Conservation (phyloP, 805 yeast species). For the Spathaspora gorwiae region DNA sequence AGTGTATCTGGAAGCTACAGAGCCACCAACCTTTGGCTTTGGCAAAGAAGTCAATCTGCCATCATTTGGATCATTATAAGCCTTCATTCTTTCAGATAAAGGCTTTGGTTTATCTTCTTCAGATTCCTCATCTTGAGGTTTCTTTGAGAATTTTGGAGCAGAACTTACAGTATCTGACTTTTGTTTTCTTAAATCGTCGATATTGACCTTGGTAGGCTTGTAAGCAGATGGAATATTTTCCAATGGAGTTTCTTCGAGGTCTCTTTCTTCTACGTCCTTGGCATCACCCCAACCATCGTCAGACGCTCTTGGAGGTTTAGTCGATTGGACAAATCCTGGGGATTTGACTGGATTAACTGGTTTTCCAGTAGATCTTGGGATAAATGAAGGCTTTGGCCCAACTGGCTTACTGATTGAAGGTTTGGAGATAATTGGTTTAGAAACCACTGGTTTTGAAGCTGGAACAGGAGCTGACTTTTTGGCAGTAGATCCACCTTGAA, state of each 20-base stretch:
- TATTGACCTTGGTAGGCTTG: slow-evolving; percentile 61
- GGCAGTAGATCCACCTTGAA: slow-evolving; percentile 10
- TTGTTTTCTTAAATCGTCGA: slow-evolving; percentile 49
- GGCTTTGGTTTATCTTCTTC: slow-evolving; percentile 49
- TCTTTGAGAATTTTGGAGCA: slow-evolving; percentile 25
- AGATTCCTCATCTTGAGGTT: slow-evolving; percentile 24
- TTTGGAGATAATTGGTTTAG: slow-evolving; percentile 23
- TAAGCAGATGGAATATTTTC: slow-evolving; percentile 57
- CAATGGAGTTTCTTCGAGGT: slow-evolving; percentile 46
- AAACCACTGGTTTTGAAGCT: slow-evolving; percentile 19
- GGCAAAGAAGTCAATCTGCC: slow-evolving; percentile 55
- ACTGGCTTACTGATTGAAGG: slow-evolving; percentile 24
- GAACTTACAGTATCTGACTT: slow-evolving; percentile 44
- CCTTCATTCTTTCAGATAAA: slow-evolving; percentile 39
- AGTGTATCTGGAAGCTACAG: slow-evolving; percentile 47
- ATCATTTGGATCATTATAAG: slow-evolving; percentile 33
- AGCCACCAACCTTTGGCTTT: slow-evolving; percentile 50
- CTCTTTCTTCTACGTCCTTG: slow-evolving; percentile 52
- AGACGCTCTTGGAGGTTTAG: slow-evolving; percentile 5
- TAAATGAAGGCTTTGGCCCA: slow-evolving; percentile 19
- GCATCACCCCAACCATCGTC: slow-evolving; percentile 73
- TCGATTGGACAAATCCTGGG: slow-evolving; percentile 13
- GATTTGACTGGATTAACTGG: slow-evolving; percentile 32
- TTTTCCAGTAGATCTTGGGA: slow-evolving; percentile 36
- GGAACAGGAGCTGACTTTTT: slow-evolving; percentile 15